phyloP scores from a whole-genome alignment of 495 filamentous ascomycete genomes.

The Amphirosellinia nigrospora region DNA sequence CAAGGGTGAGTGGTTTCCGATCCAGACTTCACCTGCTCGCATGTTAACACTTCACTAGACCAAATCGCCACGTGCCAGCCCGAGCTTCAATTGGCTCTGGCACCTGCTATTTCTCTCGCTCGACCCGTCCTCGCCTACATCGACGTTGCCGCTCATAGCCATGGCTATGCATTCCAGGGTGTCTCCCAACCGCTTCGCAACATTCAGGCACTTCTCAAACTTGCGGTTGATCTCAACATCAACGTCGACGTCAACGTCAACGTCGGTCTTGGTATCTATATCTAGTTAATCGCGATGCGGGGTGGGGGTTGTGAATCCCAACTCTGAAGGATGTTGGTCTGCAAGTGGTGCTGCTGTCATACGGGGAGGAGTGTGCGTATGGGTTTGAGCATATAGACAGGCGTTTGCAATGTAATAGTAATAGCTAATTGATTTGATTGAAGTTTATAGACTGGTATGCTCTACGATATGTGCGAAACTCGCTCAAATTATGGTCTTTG shows the following conservation, averaged over 20 bases:
- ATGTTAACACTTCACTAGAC: conserved; percentile 32
- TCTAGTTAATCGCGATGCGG: background rate
- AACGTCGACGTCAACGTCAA: background rate
- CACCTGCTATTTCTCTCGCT: conserved; percentile 27
- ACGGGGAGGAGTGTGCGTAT: background rate
- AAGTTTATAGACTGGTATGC: background rate
- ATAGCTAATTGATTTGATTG: conserved; percentile 12
- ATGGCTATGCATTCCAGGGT: conserved; percentile 21
- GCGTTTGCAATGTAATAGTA: background rate
- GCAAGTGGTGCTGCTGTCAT: background rate
- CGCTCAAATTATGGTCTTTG: background rate
- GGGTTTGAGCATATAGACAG: background rate
- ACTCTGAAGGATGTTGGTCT: background rate
- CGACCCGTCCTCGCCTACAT: conserved; percentile 33
- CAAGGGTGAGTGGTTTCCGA: conserved; percentile 26
- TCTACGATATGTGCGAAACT: background rate
- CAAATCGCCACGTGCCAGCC: conserved; percentile 30
- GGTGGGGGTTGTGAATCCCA: background rate
- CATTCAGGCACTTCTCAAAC: conserved; percentile 22
- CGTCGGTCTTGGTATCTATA: background rate
- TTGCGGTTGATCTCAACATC: background rate
- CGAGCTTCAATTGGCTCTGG: conserved; percentile 35
- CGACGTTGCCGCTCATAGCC: conserved; percentile 22
- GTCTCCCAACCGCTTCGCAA: conserved; percentile 26
- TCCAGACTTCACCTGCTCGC: too few species aligned